Evolutionary conservation across 352 stramenopile species (phyloP).

Genomic region (Pythium volutum): DNA sequence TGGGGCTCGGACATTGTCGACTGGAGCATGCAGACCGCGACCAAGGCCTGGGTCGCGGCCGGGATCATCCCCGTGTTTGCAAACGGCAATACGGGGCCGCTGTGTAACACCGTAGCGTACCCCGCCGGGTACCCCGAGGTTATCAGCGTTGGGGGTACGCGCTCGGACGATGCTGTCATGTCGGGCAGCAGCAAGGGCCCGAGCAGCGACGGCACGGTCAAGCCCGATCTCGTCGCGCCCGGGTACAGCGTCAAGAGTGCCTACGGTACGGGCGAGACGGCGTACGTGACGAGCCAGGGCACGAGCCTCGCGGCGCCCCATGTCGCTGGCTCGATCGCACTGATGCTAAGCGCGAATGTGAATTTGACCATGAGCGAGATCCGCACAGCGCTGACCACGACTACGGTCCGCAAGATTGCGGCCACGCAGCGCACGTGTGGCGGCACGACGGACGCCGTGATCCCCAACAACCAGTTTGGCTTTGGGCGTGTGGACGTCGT

Average conservation of each 20-base stretch:
- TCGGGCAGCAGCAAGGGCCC: constrained; percentile 32
- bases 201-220: constrained; percentile 21
- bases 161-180: constrained; percentile 21
- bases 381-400: constrained; percentile 4
- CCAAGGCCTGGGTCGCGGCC: constrained; percentile 22
- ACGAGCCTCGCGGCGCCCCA: constrained; percentile 28
- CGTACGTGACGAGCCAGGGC: constrained; percentile 34
- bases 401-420: constrained; percentile 16
- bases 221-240: constrained; percentile 33
- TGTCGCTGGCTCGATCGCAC: constrained; percentile 28
- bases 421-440: constrained; percentile 15
- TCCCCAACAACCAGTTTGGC: constrained; percentile 36
- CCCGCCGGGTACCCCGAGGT: constrained; percentile 22
- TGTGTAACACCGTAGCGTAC: constrained; percentile 22
- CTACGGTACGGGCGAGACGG: constrained; percentile 14
- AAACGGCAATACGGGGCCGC: constrained; percentile 23
- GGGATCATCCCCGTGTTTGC: constrained; percentile 30
- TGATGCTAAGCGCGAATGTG: constrained; percentile 22
- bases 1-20: constrained; percentile 21
- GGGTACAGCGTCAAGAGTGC: constrained; percentile 25
- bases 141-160: constrained; percentile 10
- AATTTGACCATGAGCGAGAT: constrained; percentile 17
- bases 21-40: constrained; percentile 15
- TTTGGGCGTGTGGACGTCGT: constrained; percentile 26
- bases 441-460: constrained; percentile 17